These are phyloP conservation scores for Suhomyces canberraensis DNA, from an alignment of 805 yeast genomes.

Conservation along the genomic window DNA sequence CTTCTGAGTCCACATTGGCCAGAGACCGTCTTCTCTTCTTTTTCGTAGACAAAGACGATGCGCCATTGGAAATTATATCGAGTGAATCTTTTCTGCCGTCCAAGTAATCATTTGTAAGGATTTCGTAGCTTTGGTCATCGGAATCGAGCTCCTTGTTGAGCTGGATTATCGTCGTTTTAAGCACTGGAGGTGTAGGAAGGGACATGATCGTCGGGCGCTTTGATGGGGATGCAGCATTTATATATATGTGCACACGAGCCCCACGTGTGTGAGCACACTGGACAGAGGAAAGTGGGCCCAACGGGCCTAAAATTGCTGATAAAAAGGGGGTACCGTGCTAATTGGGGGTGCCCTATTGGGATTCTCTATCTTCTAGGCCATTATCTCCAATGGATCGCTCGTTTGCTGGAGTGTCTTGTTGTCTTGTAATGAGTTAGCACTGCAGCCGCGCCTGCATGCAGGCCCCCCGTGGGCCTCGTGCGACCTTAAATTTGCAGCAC, in stretches of 20 bases:
- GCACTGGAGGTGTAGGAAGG: conserved; percentile 40
- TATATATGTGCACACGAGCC: no score
- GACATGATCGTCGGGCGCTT: not conserved
- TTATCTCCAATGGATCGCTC: no score
- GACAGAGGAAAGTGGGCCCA: no score
- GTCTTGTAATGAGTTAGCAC: no score
- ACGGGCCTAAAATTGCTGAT: no score
- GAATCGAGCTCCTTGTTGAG: conserved; percentile 41
- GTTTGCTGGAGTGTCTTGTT: no score
- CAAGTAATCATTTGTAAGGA: conserved; percentile 37
- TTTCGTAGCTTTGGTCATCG: conserved; percentile 41
- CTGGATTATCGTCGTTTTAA: conserved; percentile 44
- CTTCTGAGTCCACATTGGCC: conserved; percentile 37
- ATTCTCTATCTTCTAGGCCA: no score
- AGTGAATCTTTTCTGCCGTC: conserved; percentile 3
- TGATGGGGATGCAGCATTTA: no score
- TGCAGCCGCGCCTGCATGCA: no score
- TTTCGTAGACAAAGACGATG: conserved; percentile 2
- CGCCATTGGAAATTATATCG: conserved; percentile 3
- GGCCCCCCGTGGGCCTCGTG: conserved; percentile 1
- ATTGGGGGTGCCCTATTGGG: no score
- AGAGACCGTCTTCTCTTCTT: conserved; percentile 41
- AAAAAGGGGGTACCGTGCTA: not conserved
- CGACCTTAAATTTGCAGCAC: not conserved
- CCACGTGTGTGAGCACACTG: no score